Base-by-base conservation (phyloP, 1,284 basidiomycete species). In the Sanghuangporus sanghuang region DNA sequence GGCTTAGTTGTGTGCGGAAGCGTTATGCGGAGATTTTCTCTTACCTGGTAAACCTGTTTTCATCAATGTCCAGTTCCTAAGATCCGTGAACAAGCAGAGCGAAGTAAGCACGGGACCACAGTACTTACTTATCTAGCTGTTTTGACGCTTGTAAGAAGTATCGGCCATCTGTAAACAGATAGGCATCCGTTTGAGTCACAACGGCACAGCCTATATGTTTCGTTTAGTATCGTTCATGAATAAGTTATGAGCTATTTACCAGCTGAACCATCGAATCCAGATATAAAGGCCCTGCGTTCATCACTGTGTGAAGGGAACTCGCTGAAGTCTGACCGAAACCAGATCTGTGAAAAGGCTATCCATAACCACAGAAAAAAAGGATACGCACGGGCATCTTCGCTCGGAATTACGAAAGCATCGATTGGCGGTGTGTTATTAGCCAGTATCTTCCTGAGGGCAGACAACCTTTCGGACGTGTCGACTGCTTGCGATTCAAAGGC, bases 111-210 rank as follows among this genome's bases (percentile, higher is more conserved):
- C 16, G 42, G 38, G 59, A 18, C 21, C 12, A 12, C 14, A 63
- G 16, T 46, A 74, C 83, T 75, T 72, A 92, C 84, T 81, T 71
- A 71, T 96, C 93, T 56, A 99, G 79, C 77, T 99, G 91, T 70
- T 96, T 86, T 64, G 83, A 86, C 0, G 96, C 96, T 76, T 98
- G 96, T 12, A 97, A 78, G 72, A 92, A 97, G 75, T 98, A 99
- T 52, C 96, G 80, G 1, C 96, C 96, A 77, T 98, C 96, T 1
- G 95, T 97, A 74, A 95, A 96, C 55, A 95, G 78, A 66, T 81
- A 87, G 0, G 93, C 94, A 35, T 85, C 79, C 35, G 86, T 79
- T 57, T 79, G 74, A 0, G 93, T 95, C 21, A 98, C 80, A 55
- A 96, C 76, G 14, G 93, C 96, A 69, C 84, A 90, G 66, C 92